Conservation (phyloP, 176 grass and related monocot genomes). For the Pontederia paniculata region DNA sequence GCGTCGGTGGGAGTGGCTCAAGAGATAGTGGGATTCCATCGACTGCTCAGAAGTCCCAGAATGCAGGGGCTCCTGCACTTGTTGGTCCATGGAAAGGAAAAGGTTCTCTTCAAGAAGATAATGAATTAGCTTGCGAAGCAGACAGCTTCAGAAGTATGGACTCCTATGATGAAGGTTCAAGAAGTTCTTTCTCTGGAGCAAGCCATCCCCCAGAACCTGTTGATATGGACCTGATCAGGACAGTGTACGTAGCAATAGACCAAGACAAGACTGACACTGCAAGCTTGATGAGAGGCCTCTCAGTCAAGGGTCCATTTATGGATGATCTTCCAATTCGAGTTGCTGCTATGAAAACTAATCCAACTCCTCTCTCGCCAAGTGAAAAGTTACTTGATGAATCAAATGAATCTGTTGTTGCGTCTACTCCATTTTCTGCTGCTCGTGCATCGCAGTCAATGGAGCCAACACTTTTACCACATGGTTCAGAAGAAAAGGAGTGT, state of each 20-base stretch:
- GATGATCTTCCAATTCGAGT: constrained; percentile 55
- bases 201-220: constrained; percentile 77
- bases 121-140: constrained; percentile 39
- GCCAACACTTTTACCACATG: constrained; percentile 31
- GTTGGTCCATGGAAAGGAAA: constrained; percentile 63
- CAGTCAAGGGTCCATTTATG: constrained; percentile 57
- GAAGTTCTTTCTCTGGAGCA: constrained; percentile 69
- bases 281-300: constrained; percentile 43
- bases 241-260: constrained; percentile 76
- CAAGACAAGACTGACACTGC: constrained; percentile 46
- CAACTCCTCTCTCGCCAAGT: constrained; percentile 15
- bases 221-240: constrained; percentile 89
- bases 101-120: constrained; percentile 38
- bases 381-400: constrained; percentile 39
- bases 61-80: constrained; percentile 23
- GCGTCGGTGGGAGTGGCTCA: not conserved
- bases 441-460: constrained; percentile 33
- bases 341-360: constrained; percentile 36
- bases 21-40: not conserved
- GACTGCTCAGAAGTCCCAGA: constrained; percentile 8
- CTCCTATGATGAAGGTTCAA: constrained; percentile 54
- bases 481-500: constrained; percentile 79
- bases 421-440: constrained; percentile 18
- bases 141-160: constrained; percentile 75
- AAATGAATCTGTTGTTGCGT: constrained; percentile 25